Percentiles rank a stretch among this genome's conserved stretches.
phyloP scores from a whole-genome alignment of 805 yeast genomes.

The Candida xyloterini region DNA sequence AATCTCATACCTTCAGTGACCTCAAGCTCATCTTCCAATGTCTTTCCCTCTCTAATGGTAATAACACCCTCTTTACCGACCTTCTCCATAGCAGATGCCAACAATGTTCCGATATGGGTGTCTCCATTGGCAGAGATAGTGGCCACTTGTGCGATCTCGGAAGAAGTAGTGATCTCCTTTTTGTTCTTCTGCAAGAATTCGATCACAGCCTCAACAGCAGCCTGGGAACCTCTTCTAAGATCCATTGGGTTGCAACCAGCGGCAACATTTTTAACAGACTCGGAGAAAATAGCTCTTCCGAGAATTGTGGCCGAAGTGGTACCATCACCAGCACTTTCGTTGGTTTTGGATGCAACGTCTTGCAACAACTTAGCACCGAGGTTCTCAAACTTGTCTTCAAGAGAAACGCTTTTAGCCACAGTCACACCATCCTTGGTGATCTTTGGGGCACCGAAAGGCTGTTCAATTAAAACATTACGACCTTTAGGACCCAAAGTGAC shows the following conservation, averaged over 20 bases:
- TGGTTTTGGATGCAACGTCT: conserved; percentile 96
- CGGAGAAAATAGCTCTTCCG: conserved; percentile 93
- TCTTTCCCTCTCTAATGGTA: conserved; percentile 96
- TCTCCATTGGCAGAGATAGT: conserved; percentile 98
- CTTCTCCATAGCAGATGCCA: conserved; percentile 96
- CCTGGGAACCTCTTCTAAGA: conserved; percentile 93
- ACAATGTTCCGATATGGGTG: conserved; percentile 80
- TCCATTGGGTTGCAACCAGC: conserved; percentile 99
- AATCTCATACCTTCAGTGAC: conserved; percentile 98
- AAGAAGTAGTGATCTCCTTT: conserved; percentile 89
- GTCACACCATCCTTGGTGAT: conserved; percentile 99
- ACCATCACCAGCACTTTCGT: conserved; percentile 98
- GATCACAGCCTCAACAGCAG: conserved; percentile 93
- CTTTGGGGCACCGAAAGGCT: conserved; percentile 94
- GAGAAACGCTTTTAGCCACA: conserved; percentile 80
- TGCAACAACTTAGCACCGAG: conserved; percentile 93
- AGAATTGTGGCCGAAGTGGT: conserved; percentile 96
- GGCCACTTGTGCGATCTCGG: conserved; percentile 97
- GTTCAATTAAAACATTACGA: conserved; percentile 94
- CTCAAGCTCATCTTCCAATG: conserved; percentile 93
- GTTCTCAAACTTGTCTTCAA: conserved; percentile 90
- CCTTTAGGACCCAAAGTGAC: conserved; percentile 98
- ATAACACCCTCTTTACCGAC: conserved; percentile 99
- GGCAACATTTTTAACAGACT: conserved; percentile 93
- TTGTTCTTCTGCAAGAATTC: conserved; percentile 78